Evolutionary conservation across 306 rosid species (phyloP).

Genomic region (Astragalus glycyphyllos): DNA sequence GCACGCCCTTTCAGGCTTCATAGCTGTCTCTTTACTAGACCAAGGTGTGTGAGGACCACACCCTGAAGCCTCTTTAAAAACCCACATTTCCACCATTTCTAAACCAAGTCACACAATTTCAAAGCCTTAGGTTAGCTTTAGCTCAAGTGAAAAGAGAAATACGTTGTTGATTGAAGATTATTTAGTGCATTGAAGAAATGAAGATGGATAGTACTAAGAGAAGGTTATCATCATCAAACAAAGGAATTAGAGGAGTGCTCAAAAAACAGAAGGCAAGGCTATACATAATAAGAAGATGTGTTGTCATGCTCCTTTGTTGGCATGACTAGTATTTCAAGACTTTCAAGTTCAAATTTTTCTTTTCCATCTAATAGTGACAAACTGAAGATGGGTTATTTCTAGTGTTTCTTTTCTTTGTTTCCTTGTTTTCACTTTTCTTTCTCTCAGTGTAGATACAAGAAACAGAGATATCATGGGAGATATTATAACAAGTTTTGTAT

Average conservation of each 20-base stretch:
- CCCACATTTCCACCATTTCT: constrained; percentile 23
- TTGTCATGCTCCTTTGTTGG: constrained; percentile 95
- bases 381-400: constrained; percentile 28
- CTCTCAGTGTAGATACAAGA: constrained; percentile 51
- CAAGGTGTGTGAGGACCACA: constrained; percentile 57
- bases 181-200: constrained; percentile 43
- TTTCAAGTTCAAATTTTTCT: constrained; percentile 12
- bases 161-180: too few relatives aligned
- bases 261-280: constrained; percentile 84
- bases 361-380: too few relatives aligned
- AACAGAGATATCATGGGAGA: constrained; percentile 37
- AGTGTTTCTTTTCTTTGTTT: not conserved
- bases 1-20: constrained; percentile 81
- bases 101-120: constrained; percentile 37
- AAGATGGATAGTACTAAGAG: constrained; percentile 70
- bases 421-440: not conserved
- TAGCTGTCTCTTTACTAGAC: constrained; percentile 56
- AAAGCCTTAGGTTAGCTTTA: constrained; percentile 3
- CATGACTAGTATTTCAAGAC: constrained; percentile 57
- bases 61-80: constrained; percentile 47
- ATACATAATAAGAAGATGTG: constrained; percentile 89
- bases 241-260: constrained; percentile 80
- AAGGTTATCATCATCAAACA: constrained; percentile 74
- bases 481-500: constrained; percentile 46
- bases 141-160: constrained; percentile 4